phyloP scores from a whole-genome alignment of 345 rosid species.

The Lepidium didymum region DNA sequence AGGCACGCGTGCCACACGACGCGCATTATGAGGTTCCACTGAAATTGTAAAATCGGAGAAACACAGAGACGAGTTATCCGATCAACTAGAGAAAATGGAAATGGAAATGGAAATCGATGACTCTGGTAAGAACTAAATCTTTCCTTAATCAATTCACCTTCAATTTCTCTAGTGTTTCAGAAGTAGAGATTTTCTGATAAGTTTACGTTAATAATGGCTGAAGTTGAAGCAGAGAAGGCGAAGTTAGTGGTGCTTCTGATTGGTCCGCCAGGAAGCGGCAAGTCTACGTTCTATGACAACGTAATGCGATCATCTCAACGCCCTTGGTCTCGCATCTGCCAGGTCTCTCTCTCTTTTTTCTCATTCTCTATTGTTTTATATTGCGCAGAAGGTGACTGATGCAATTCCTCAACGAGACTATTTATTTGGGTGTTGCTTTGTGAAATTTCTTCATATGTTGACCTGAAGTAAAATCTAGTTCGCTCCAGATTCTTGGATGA shows the following conservation, averaged over 20 bases:
- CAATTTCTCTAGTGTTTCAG: background rate
- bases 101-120: slow-evolving; percentile 43
- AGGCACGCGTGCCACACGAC: slow-evolving; percentile 4
- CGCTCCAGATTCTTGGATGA: background rate
- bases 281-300: slow-evolving; percentile 78
- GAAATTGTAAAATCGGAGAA: background rate
- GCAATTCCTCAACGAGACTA: slow-evolving; percentile 29
- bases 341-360: slow-evolving; percentile 36
- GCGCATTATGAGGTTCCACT: background rate
- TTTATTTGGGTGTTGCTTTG: background rate
- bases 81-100: slow-evolving; percentile 25
- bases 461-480: background rate
- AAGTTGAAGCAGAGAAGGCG: slow-evolving; percentile 33
- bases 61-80: background rate
- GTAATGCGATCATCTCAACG: slow-evolving; percentile 53
- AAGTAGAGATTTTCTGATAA: background rate
- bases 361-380: background rate
- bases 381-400: slow-evolving; percentile 29
- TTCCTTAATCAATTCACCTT: background rate
- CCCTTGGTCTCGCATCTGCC: slow-evolving; percentile 84
- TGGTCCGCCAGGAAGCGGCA: slow-evolving; percentile 95
- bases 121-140: slow-evolving; percentile 1
- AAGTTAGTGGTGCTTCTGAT: slow-evolving; percentile 48
- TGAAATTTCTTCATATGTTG: background rate
- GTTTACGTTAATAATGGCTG: slow-evolving; percentile 4